Evolutionary conservation across 495 filamentous ascomycete species (phyloP).

Genomic region (Aspergillus carlsbadensis): DNA sequence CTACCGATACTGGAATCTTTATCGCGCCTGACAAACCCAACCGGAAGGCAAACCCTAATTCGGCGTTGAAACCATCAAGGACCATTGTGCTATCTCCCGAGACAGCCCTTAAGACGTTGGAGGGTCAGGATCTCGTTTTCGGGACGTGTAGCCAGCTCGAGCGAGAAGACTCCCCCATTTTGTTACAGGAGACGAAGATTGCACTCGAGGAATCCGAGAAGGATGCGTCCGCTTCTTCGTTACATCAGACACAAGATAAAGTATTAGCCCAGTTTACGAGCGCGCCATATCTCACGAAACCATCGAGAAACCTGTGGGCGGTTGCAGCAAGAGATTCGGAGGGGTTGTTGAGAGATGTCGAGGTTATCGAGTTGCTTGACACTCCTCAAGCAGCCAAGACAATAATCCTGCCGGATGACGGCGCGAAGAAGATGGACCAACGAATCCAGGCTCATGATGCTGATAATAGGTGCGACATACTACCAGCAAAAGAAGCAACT

Average conservation of each 20-base stretch:
- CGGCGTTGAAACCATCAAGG: slow-evolving; percentile 32
- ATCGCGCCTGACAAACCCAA: slow-evolving; percentile 27
- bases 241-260: neutral
- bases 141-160: slow-evolving; percentile 91
- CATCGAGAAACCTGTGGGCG: slow-evolving; percentile 59
- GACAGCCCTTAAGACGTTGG: slow-evolving; percentile 65
- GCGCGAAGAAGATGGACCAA: neutral
- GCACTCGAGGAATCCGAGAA: slow-evolving; percentile 64
- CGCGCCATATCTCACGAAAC: slow-evolving; percentile 25
- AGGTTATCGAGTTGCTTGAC: slow-evolving; percentile 56
- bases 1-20: slow-evolving; percentile 17
- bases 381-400: slow-evolving; percentile 28
- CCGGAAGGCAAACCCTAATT: slow-evolving; percentile 26
- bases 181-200: slow-evolving; percentile 65
- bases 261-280: slow-evolving; percentile 2
- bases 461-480: slow-evolving; percentile 9
- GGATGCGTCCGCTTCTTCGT: neutral
- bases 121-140: slow-evolving; percentile 80
- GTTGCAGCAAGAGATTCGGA: slow-evolving; percentile 63
- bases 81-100: slow-evolving; percentile 68
- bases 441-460: neutral
- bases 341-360: slow-evolving; percentile 58
- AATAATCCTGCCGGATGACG: neutral
- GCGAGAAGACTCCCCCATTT: slow-evolving; percentile 67
- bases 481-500: neutral